Percentiles rank a stretch among this genome's conserved stretches.
Conservation (phyloP, 148 eudicot genomes). For the Rhododendron griersonianum region DNA sequence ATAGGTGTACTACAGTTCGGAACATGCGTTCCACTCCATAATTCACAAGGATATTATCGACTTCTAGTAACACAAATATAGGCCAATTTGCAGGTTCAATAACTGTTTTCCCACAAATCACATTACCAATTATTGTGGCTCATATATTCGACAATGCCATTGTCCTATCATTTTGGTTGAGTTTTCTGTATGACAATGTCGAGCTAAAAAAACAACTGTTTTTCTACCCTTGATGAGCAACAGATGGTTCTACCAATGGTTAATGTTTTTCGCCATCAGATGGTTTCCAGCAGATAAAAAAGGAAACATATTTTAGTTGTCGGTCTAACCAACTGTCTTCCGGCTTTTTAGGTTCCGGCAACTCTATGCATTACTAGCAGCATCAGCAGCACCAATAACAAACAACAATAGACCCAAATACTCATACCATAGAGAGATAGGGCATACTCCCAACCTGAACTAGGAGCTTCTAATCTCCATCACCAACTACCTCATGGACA, state of each 20-base stretch:
- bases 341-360: not conserved
- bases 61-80: not conserved
- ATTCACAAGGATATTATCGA: not conserved
- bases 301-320: not conserved
- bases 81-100: not conserved
- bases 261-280: not conserved
- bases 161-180: too few relatives aligned
- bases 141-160: too few relatives aligned
- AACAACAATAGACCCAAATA: not conserved
- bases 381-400: not conserved
- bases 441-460: not conserved
- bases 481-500: not conserved
- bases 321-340: not conserved
- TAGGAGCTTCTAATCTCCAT: not conserved
- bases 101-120: not conserved
- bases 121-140: too few relatives aligned
- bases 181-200: too few relatives aligned
- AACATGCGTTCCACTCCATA: not conserved
- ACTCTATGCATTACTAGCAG: not conserved
- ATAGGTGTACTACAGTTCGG: not conserved
- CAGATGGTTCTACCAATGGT: not conserved
- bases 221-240: not conserved
- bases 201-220: not conserved
- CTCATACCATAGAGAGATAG: not conserved
- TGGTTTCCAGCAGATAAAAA: not conserved